Conservation (phyloP, 768 basidiomycete species). For the Boletus rubropictus region DNA sequence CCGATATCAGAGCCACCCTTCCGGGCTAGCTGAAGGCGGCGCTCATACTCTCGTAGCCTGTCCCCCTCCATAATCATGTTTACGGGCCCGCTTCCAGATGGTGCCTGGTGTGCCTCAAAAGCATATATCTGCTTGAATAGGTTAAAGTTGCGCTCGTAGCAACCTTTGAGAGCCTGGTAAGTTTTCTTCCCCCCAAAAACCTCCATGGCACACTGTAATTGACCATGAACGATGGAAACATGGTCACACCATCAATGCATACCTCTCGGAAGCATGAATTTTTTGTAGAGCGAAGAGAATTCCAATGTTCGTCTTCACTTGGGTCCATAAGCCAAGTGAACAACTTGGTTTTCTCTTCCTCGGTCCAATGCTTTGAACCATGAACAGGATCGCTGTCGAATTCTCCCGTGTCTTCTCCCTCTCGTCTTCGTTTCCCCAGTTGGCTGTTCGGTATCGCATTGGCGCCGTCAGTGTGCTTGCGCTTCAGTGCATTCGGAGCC, state of each 20-base stretch:
- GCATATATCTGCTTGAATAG: constrained; percentile 78
- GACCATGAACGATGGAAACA: constrained; percentile 1
- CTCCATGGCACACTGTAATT: constrained; percentile 55
- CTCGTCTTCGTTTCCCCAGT: constrained; percentile 28
- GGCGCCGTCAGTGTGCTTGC: constrained; percentile 44
- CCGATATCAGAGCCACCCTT: constrained; percentile 66
- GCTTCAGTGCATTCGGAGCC: constrained; percentile 26
- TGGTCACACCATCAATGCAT: constrained; percentile 3
- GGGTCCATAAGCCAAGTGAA: constrained; percentile 76
- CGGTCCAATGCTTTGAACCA: constrained; percentile 81
- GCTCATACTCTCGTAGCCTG: constrained; percentile 65
- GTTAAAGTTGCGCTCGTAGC: constrained; percentile 81
- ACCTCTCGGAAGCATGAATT: constrained; percentile 81
- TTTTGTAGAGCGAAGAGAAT: constrained; percentile 69
- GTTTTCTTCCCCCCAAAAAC: constrained; percentile 75
- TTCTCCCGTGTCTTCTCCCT: constrained; percentile 24
- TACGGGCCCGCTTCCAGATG: constrained; percentile 35
- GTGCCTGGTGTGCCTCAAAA: constrained; percentile 48
- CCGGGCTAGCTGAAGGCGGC: constrained; percentile 60
- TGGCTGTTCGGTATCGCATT: constrained; percentile 19
- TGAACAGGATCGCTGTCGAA: constrained; percentile 37
- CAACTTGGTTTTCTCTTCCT: constrained; percentile 73
- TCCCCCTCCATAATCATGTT: constrained; percentile 51
- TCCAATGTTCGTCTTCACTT: constrained; percentile 73
- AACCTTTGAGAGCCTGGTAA: constrained; percentile 79